These are phyloP conservation scores for Lactuca sativa DNA, from an alignment of 129 eudicot species.

Conservation along the genomic window DNA sequence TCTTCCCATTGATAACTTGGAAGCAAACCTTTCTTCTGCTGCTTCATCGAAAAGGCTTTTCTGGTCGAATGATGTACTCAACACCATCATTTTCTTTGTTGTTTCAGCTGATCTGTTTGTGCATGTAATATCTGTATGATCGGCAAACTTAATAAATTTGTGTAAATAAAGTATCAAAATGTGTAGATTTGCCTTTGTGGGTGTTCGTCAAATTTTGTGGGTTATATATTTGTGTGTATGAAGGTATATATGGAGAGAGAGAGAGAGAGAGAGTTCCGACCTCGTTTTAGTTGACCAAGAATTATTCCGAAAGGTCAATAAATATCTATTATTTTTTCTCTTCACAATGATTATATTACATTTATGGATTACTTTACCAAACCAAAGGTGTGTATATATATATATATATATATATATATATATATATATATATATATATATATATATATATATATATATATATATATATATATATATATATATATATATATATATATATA, in stretches of 20 bases:
- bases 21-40: not conserved
- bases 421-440: too few relatives aligned
- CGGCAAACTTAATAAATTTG: conserved; percentile 1
- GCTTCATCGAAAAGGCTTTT: conserved; percentile 12
- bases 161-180: not conserved
- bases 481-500: too few relatives aligned
- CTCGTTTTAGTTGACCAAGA: not conserved
- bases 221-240: not conserved
- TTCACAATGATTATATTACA: too few relatives aligned
- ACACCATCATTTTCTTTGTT: conserved; percentile 28
- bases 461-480: too few relatives aligned
- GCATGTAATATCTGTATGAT: conserved; percentile 16
- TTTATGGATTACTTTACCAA: too few relatives aligned
- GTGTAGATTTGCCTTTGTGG: not conserved
- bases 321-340: too few relatives aligned
- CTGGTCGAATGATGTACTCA: conserved; percentile 23
- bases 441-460: too few relatives aligned
- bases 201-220: not conserved
- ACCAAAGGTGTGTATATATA: too few relatives aligned
- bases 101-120: conserved; percentile 4
- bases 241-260: not conserved
- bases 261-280: not conserved
- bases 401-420: too few relatives aligned
- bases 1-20: not conserved
- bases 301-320: not conserved